Conservation (phyloP, 164 flowering plant genomes). For the Cinnamomum micranthum region DNA sequence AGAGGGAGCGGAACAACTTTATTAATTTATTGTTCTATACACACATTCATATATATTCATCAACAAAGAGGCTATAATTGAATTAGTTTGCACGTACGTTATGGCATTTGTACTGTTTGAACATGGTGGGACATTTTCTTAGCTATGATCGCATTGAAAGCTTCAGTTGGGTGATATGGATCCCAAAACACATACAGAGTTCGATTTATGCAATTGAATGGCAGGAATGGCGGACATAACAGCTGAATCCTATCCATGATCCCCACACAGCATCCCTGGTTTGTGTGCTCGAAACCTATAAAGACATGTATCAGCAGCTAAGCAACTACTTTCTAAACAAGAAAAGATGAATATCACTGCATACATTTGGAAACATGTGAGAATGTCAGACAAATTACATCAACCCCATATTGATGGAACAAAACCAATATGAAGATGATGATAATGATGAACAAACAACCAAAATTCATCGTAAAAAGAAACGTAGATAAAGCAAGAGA, state of each 20-base stretch:
- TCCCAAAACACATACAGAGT: constrained; percentile 15
- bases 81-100: constrained; percentile 6
- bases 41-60: too few species aligned
- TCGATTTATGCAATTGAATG: neutral
- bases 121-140: constrained; percentile 2
- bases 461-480: too few species aligned
- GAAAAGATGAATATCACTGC: neutral
- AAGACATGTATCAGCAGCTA: neutral
- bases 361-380: too few species aligned
- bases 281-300: constrained; percentile 10
- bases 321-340: neutral
- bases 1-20: too few species aligned
- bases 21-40: too few species aligned
- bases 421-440: too few species aligned
- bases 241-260: neutral
- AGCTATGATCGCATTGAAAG: constrained; percentile 4
- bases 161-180: constrained; percentile 9
- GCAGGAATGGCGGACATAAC: neutral
- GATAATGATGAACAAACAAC: too few species aligned
- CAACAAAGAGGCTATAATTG: neutral
- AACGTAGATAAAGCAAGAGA: too few species aligned
- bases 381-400: neutral
- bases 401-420: too few species aligned
- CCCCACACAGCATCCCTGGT: constrained; percentile 1
- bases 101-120: constrained; percentile 1